These are phyloP conservation scores for Apiotrichum akiyoshidainum DNA, from an alignment of 1,284 basidiomycete species.

Conservation along the genomic window DNA sequence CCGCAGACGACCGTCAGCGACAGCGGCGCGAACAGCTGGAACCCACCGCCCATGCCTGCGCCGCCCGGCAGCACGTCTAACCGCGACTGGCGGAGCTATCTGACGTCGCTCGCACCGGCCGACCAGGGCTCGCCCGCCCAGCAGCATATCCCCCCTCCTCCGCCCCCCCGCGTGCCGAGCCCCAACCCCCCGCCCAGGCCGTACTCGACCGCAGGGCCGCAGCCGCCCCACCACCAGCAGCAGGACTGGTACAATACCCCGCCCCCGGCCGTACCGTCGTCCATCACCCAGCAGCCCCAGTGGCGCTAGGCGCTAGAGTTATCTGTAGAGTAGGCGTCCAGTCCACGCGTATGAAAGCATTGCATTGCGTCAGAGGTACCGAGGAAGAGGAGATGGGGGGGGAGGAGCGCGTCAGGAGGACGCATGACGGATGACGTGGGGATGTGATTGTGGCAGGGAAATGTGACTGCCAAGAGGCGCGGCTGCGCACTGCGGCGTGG, in stretches of 20 bases:
- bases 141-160: not conserved
- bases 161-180: constrained; percentile 11
- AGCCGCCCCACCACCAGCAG: no score
- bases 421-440: no score
- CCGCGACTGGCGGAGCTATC: constrained; percentile 41
- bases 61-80: constrained; percentile 14
- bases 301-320: constrained; percentile 6
- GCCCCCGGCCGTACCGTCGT: constrained; percentile 4
- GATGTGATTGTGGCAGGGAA: no score
- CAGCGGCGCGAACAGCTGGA: not conserved
- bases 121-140: not conserved
- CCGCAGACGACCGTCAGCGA: constrained; percentile 6
- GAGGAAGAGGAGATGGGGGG: no score
- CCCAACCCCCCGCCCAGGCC: constrained; percentile 25
- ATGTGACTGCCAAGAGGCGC: no score
- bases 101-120: constrained; percentile 23
- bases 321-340: not conserved
- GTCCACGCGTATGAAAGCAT: not conserved
- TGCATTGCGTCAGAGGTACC: not conserved
- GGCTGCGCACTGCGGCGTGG: no score
- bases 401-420: no score
- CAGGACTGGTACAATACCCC: constrained; percentile 12
- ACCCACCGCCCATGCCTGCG: constrained; percentile 1
- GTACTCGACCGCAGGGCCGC: constrained; percentile 5
- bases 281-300: constrained; percentile 8